Evolutionary conservation across 2,329 filamentous ascomycete genomes (phyloP), one percentile per base, ranked within the genome.

Genomic region (Talaromyces sp.): DNA sequence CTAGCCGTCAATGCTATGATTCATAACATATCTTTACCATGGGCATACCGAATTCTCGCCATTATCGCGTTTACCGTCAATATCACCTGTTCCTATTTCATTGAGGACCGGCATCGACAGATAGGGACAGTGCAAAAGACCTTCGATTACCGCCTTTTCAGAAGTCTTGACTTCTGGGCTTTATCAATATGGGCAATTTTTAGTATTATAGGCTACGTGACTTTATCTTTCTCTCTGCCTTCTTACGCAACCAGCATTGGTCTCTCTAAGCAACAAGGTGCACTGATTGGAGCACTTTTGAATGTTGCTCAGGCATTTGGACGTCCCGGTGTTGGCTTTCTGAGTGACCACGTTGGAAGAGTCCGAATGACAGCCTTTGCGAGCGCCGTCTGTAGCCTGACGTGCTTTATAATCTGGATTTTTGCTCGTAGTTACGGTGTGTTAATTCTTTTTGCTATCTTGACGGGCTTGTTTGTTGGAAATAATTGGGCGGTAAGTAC

Each of bases 171-270:
- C 31, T 51, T 52, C 21, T 38, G 32, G 17, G 43, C 43, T 3
- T 21, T 58, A 19, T 26, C 43, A 12, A 74, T 69, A 3, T 89
- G 83, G 75, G 85, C 83, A 0, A 79, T 84, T 61, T 77, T 88
- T 63, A 85, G 80, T 56, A 85, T 88, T 79, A 74, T 89, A 6
- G 87, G 84, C 6, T 89, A 89, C 64, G 82, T 88, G 21, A 82
- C 86, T 0, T 71, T 89, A 1, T 76, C 88, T 2, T 89, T 87
- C 72, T 85, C 81, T 2, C 71, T 89, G 9, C 83, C 87, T 1
- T 85, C 83, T 61, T 89, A 87, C 66, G 84, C 57, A 43, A 19
- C 85, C 1, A 80, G 80, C 0, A 80, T 88, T 38, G 86, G 86
- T 0, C 77, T 89, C 3, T 78, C 77, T 0, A 74, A 83, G 1